Base-by-base conservation (phyloP, 2,329 filamentous ascomycete genomes). In the Pseudogymnoascus verrucosus region DNA sequence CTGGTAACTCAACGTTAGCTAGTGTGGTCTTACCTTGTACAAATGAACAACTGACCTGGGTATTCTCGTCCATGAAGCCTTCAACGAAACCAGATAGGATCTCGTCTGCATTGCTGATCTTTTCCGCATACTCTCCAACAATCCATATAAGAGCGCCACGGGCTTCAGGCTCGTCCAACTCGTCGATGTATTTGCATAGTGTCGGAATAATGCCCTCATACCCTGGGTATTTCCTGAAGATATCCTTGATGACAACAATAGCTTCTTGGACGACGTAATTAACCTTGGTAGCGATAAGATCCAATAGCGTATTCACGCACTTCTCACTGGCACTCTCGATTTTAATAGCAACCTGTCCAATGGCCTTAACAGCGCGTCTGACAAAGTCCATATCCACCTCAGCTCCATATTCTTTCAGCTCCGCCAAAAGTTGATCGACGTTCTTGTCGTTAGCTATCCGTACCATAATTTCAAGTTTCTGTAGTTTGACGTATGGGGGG, bases 311-410 rank as follows among this genome's bases (percentile, higher is more conserved):
- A 71, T 96, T 96, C 66, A 99, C 95, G 68, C 95, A 98, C 76
- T 93, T 96, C 76, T 97, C 93, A 73, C 91, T 95, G 3, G 93
- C 91, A 69, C 86, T 88, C 76, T 98, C 95, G 68, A 99, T 96
- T 82, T 99, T 99, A 79, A 99, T 98, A 28, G 95, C 95, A 40
- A 96, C 93, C 76, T 99, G 95, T 1, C 95, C 95, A 70, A 99
- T 99, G 21, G 95, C 95, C 75, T 92, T 95, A 70, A 99, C 90
- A 6, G 95, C 91, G 71, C 95, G 87, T 70, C 92, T 87, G 63
- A 97, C 93, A 74, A 98, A 98, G 75, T 99, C 95, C 93, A 99
- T 98, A 72, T 99, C 95, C 36, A 99, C 93, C 79, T 99, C 95
- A 69, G 98, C 81, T 6, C 95, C 95, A 71, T 99, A 99, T 76